Base-by-base conservation (phyloP, 208 protist species). In the Leishmania lainsoni region DNA sequence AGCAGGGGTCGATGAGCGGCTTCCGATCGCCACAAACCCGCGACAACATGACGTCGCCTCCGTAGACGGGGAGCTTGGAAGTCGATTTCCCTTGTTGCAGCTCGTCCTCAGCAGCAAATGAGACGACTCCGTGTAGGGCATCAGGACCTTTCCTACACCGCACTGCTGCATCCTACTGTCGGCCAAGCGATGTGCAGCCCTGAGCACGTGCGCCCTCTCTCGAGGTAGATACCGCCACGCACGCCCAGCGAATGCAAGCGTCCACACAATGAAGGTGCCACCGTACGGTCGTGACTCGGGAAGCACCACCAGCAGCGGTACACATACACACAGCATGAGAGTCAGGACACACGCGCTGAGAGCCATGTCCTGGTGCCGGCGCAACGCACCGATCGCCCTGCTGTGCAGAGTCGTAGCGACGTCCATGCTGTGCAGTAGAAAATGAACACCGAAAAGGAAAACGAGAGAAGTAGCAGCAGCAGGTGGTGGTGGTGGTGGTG, bases 181-280 rank as follows among this genome's bases (percentile, higher is more conserved):
- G 6, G 79, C 75, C n/a, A 78, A 45, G 49, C 45, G 78, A 61
- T 85, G 81, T 1, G 81, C 81, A 20, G 45, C 52, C n/a, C 63
- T 59, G 9, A 49, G 6, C 59, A 77, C 72, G 69, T 81, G 51
- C 29, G 63, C 71, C 9, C 48, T 32, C 72, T 85, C 81, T 26
- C 63, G 49, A 10, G 81, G 81, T 70, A 85, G 72, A 61, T 48
- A 78, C 26, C 81, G 76, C 81, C 81, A 85, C 59, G 75, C 56
- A 39, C 75, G 81, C 17, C 78, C n/a, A 14, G 76, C 61, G 71
- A 81, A 85, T 22, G 61, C 81, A 12, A 81, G 5, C 14, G 61
- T 35, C 81, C 81, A 85, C 8, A 61, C 76, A 49, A 85, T 65
- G 8, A 85, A 42, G 16, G 81, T 85, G 45, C 63, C 81, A 17